phyloP scores from a whole-genome alignment of 1,284 basidiomycete species.

The Crucibulum parvulum region DNA sequence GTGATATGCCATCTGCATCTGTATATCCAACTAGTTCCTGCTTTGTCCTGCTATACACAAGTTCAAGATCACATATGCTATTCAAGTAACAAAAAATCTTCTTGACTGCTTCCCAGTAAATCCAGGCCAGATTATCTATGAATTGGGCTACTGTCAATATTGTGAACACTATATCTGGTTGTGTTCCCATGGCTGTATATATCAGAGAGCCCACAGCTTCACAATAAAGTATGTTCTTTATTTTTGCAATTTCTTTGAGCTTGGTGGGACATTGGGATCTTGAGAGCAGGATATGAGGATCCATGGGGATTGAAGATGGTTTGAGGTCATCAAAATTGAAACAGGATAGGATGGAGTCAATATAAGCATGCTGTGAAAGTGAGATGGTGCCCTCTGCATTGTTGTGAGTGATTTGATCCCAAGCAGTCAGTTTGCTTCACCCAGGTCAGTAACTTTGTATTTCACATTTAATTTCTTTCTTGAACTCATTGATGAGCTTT shows the following conservation, averaged over 20 bases:
- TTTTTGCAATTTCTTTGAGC: neutral
- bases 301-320: neutral
- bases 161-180: slow-evolving; percentile 32
- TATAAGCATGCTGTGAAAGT: neutral
- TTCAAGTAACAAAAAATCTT: slow-evolving; percentile 23
- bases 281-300: neutral
- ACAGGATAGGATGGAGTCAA: neutral
- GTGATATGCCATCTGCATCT: neutral
- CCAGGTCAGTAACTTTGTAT: slow-evolving; percentile 38
- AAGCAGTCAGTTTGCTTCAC: slow-evolving; percentile 35
- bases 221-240: neutral
- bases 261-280: neutral
- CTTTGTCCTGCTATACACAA: neutral
- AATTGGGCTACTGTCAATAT: slow-evolving; percentile 19
- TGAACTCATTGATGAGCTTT: slow-evolving; percentile 21
- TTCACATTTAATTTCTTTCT: slow-evolving; percentile 21
- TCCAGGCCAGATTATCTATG: slow-evolving; percentile 10
- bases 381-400: slow-evolving; percentile 24
- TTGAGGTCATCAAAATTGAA: neutral
- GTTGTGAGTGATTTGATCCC: slow-evolving; percentile 38
- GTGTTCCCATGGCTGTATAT: slow-evolving; percentile 30
- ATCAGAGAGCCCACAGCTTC: slow-evolving; percentile 30
- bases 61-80: slow-evolving; percentile 13
- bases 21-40: neutral
- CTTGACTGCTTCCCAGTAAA: slow-evolving; percentile 21